Evolutionary conservation across 208 protist species (phyloP), one percentile per base, ranked within the genome.

Genomic region (Porcisia deanei): DNA sequence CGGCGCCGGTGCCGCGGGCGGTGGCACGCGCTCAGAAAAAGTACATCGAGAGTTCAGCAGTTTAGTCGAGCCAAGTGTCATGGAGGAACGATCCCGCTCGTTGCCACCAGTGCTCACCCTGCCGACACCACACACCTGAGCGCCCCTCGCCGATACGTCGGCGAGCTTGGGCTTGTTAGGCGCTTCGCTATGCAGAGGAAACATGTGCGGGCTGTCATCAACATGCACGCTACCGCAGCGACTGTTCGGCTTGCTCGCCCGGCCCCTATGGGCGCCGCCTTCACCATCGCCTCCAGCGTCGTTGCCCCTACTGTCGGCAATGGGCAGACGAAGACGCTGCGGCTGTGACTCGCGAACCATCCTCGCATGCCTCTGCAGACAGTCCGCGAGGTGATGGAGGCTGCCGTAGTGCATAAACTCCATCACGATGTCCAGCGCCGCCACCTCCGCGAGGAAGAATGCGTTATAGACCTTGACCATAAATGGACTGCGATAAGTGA

Each of bases 391-490:
- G 72, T 86, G 73, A 66, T 90, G 89, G 16, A 97, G 80, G 57
- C 88, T 89, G 25, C 93, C 93, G 76, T 92, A 94, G 76, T 96
- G 86, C 93, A 97, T 97, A 64, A 94, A 97, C 89, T 97, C 91
- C 90, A 97, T 93, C 47, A 92, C 91, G 54, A 97, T 88, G 67
- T 97, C 90, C 59, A 97, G 85, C 71, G 82, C 71, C 80, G 87
- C 83, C 1, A n/a, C 39, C 53, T 94, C 89, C 3, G 66, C 39
- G 20, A 85, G 12, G 72, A 85, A 95, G 73, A 95, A 97, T 22
- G 93, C 93, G 73, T 97, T 95, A 81, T 96, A 97, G 14, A 95
- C 88, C 75, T 97, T 97, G 65, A 96, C 93, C 84, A 97, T 93
- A 76, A 95, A 95, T 6, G 91, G 89, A 72, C 87, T 95, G 52